phyloP scores from a whole-genome alignment of 1,284 basidiomycete genomes.

The Puccinia triticina region DNA sequence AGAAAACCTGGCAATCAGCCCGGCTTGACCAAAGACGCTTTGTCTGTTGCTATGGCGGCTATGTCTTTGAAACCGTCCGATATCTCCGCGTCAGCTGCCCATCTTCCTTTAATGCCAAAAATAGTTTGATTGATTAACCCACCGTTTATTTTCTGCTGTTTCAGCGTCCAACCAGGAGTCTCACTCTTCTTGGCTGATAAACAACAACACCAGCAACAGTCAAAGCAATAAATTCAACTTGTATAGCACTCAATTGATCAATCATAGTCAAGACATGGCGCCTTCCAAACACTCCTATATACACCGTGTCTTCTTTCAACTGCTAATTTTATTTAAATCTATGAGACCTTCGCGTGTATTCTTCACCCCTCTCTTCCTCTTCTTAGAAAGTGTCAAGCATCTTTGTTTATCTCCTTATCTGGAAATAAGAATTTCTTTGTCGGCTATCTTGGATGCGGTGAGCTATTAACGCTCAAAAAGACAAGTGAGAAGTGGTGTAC shows the following conservation, averaged over 20 bases:
- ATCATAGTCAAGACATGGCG: background rate
- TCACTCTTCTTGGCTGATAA: slow-evolving; percentile 43
- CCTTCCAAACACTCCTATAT: no score
- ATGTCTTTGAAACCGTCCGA: slow-evolving; percentile 40
- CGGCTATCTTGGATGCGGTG: no score
- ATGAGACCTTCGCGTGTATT: no score
- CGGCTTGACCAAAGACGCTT: slow-evolving; percentile 10
- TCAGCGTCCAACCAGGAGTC: slow-evolving; percentile 44
- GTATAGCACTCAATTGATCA: background rate
- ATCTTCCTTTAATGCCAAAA: background rate
- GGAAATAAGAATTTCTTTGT: no score
- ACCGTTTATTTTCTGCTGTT: background rate
- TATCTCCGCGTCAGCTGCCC: slow-evolving; percentile 8
- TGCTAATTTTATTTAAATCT: background rate
- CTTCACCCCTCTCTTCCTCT: no score
- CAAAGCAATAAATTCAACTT: background rate
- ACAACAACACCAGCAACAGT: slow-evolving; percentile 6
- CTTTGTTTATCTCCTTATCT: no score
- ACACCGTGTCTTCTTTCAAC: background rate
- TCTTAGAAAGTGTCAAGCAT: no score
- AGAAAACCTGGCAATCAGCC: background rate
- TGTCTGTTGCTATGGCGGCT: slow-evolving; percentile 35
- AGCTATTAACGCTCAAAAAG: background rate
- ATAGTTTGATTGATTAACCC: background rate
- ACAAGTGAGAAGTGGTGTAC: background rate